Percentiles rank a stretch among this genome's conserved stretches.
Conservation (phyloP, 1,284 basidiomycete genomes). For the Malassezia dermatis region DNA sequence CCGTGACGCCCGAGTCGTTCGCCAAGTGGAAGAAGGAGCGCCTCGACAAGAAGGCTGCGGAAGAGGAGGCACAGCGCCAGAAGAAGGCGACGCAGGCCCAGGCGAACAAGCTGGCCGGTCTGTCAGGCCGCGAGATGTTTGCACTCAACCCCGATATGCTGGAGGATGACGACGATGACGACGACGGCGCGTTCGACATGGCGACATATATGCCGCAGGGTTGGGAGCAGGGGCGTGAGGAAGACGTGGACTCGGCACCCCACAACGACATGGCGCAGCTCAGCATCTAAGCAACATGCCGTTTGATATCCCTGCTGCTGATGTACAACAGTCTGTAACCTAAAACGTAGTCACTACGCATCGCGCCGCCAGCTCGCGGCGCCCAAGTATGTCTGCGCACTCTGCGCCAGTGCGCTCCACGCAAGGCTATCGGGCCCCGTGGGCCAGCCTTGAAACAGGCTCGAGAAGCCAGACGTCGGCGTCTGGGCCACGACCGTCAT, state of each 20-base stretch:
- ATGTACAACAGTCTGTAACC: background rate
- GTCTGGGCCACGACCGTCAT: slow-evolving; percentile 35
- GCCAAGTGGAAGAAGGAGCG: slow-evolving; percentile 74
- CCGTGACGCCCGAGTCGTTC: slow-evolving; percentile 88
- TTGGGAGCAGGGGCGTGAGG: slow-evolving; percentile 38
- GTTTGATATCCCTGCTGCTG: slow-evolving; percentile 1
- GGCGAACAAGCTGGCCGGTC: slow-evolving; percentile 81
- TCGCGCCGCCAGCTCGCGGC: slow-evolving; percentile 12
- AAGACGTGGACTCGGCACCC: slow-evolving; percentile 19
- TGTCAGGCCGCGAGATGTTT: slow-evolving; percentile 90
- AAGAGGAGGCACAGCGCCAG: slow-evolving; percentile 78
- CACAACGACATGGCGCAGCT: background rate
- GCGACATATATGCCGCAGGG: slow-evolving; percentile 33
- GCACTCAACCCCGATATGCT: slow-evolving; percentile 91
- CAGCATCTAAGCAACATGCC: background rate
- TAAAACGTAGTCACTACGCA: background rate
- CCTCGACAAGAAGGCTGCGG: slow-evolving; percentile 58
- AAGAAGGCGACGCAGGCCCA: slow-evolving; percentile 73
- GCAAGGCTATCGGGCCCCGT: slow-evolving; percentile 5
- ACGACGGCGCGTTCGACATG: slow-evolving; percentile 48
- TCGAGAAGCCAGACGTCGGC: slow-evolving; percentile 19
- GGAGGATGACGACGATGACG: slow-evolving; percentile 61
- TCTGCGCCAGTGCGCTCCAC: slow-evolving; percentile 18
- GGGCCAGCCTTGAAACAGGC: slow-evolving; percentile 19
- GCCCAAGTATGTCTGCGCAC: slow-evolving; percentile 18